phyloP scores from a whole-genome alignment of 192 early-diverging fungal genomes.

The Gonapodya prolifera region DNA sequence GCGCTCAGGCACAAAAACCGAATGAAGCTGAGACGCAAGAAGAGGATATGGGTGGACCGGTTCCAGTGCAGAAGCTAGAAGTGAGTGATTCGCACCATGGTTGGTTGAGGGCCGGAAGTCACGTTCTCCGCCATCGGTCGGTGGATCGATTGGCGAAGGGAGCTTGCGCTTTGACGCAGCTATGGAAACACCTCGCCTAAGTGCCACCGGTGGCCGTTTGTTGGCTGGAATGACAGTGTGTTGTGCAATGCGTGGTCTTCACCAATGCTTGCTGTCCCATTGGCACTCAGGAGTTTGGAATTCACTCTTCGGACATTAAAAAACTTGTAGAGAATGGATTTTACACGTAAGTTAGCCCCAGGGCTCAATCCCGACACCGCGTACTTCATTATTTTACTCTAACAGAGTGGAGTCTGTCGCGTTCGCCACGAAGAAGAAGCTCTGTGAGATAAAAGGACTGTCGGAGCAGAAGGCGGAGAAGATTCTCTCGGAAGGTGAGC shows the following conservation, averaged over 20 bases:
- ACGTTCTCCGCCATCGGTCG: background rate
- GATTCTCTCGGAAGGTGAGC: slow-evolving; percentile 67
- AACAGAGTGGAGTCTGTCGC: slow-evolving; percentile 85
- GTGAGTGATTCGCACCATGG: background rate
- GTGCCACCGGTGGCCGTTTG: background rate
- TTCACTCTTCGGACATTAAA: slow-evolving; percentile 58
- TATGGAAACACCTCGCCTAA: background rate
- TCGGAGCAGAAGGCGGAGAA: slow-evolving; percentile 95
- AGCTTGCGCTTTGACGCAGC: background rate
- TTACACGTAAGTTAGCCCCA: no score
- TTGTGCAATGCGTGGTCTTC: slow-evolving; percentile 68
- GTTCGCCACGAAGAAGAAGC: slow-evolving; percentile 73
- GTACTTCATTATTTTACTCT: no score
- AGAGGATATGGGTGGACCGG: slow-evolving; percentile 9
- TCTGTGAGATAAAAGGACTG: slow-evolving; percentile 81
- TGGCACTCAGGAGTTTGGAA: slow-evolving; percentile 22
- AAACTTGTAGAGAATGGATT: slow-evolving; percentile 80
- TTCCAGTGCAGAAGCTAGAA: slow-evolving; percentile 9
- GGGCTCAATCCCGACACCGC: no score
- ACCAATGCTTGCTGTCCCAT: slow-evolving; percentile 53
- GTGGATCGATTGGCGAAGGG: background rate
- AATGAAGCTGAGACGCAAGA: slow-evolving; percentile 1
- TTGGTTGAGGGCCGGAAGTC: background rate
- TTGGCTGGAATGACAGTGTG: slow-evolving; percentile 23
- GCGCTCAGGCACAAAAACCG: slow-evolving; percentile 8